phyloP scores from a whole-genome alignment of 2,329 filamentous ascomycete species.

The Colletotrichum incanum region DNA sequence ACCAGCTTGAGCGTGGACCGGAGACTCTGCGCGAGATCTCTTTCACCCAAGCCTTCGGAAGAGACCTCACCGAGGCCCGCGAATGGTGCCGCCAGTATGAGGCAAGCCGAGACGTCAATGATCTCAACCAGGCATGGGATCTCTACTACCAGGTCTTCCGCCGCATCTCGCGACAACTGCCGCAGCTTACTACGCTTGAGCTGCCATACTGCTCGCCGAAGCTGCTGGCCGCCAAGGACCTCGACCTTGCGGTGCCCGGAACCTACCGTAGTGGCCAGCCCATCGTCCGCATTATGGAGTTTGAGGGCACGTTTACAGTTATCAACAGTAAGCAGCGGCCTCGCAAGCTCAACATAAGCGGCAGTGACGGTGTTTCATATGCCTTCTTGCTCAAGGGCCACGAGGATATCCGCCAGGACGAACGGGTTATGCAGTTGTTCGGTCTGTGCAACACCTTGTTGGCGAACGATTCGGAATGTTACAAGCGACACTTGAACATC shows the following conservation, averaged over 20 bases:
- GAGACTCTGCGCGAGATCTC: slow-evolving; percentile 97
- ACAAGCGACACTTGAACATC: slow-evolving; percentile 97
- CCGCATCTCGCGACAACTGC: slow-evolving; percentile 92
- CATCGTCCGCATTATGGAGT: slow-evolving; percentile 88
- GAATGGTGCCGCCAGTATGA: slow-evolving; percentile 97
- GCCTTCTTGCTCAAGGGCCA: slow-evolving; percentile 97
- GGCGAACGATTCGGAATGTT: slow-evolving; percentile 93
- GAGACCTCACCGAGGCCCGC: slow-evolving; percentile 93
- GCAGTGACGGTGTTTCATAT: slow-evolving; percentile 90
- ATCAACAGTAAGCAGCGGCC: slow-evolving; percentile 98
- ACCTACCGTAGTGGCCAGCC: slow-evolving; percentile 87
- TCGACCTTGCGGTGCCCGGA: slow-evolving; percentile 95
- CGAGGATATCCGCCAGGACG: slow-evolving; percentile 98
- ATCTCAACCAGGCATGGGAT: slow-evolving; percentile 99
- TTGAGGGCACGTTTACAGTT: slow-evolving; percentile 90
- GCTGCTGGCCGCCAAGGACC: slow-evolving; percentile 85
- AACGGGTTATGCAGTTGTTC: slow-evolving; percentile 99
- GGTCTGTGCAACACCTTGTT: slow-evolving; percentile 97
- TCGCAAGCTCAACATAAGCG: slow-evolving; percentile 88
- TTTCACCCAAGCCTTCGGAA: slow-evolving; percentile 96
- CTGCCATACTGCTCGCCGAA: slow-evolving; percentile 97
- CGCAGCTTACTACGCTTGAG: slow-evolving; percentile 92
- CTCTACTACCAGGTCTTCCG: slow-evolving; percentile 99
- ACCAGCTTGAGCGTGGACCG: slow-evolving; percentile 90
- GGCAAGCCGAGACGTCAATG: slow-evolving; percentile 88